These are phyloP conservation scores for Malania oleifera DNA, from an alignment of 164 flowering plant species.

Conservation along the genomic window DNA sequence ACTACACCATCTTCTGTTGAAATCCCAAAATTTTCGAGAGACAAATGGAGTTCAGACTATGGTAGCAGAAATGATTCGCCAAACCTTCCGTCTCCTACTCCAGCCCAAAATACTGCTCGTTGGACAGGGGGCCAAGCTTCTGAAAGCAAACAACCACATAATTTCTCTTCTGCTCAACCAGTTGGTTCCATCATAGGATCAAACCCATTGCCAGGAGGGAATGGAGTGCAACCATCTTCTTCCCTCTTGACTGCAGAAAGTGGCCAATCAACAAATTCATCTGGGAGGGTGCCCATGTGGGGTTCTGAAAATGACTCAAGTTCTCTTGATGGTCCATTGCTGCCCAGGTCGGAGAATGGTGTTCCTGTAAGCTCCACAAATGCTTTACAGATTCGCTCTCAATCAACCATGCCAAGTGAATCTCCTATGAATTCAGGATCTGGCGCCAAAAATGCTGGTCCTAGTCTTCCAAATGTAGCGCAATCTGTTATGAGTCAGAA, in stretches of 20 bases:
- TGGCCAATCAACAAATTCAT: constrained; percentile 8
- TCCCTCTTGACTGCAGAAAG: constrained; percentile 8
- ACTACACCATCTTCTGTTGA: constrained; percentile 27
- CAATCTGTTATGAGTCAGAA: constrained; percentile 13
- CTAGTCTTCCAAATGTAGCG: constrained; percentile 20
- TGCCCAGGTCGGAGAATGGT: constrained; percentile 7
- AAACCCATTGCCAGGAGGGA: constrained; percentile 6
- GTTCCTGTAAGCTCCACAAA: constrained; percentile 8
- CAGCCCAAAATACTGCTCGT: constrained; percentile 23
- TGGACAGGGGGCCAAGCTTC: constrained; percentile 21
- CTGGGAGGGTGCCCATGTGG: constrained; percentile 2
- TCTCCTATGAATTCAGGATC: constrained; percentile 10
- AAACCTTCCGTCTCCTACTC: constrained; percentile 70
- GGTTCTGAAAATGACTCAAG: constrained; percentile 11
- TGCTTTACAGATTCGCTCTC: constrained; percentile 19
- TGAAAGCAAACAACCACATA: constrained; percentile 27
- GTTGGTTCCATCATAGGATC: constrained; percentile 12
- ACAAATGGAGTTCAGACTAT: constrained; percentile 26
- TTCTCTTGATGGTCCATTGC: constrained; percentile 7
- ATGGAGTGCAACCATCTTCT: constrained; percentile 6
- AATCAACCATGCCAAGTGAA: constrained; percentile 14
- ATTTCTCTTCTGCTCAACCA: constrained; percentile 12
- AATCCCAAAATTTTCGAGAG: constrained; percentile 22
- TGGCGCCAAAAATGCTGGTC: constrained; percentile 13
- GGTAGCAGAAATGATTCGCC: constrained; percentile 18